Percentiles rank a stretch among this genome's conserved stretches.
Evolutionary conservation across 768 basidiomycete genomes (phyloP).

Genomic region (Boletellus emodensis): DNA sequence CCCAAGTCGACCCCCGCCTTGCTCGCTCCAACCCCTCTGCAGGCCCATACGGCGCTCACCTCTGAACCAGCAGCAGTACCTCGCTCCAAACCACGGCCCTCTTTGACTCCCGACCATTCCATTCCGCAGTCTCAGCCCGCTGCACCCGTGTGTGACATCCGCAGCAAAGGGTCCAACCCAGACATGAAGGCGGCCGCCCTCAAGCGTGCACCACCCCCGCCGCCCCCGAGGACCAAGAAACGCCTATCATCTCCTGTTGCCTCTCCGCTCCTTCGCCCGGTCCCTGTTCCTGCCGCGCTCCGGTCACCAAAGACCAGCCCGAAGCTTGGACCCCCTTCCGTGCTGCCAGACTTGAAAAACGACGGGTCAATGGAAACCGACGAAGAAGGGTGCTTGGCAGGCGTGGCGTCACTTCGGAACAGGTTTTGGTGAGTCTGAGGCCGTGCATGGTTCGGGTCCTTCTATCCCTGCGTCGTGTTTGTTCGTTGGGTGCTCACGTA

Average conservation of each 20-base stretch:
- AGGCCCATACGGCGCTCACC: conserved; percentile 14
- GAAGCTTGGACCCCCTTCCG: conserved; percentile 9
- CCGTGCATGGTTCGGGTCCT: neutral
- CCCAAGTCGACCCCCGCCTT: conserved; percentile 1
- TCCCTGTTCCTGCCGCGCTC: conserved; percentile 36
- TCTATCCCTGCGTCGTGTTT: neutral
- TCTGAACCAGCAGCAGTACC: conserved; percentile 34
- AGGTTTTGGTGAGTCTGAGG: conserved; percentile 50
- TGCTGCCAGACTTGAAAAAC: neutral
- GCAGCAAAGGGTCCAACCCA: conserved; percentile 49
- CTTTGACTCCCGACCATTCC: conserved; percentile 19
- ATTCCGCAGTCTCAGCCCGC: conserved; percentile 17
- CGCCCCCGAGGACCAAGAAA: conserved; percentile 36
- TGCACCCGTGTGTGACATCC: conserved; percentile 34
- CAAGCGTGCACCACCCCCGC: conserved; percentile 56
- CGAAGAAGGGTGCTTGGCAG: conserved; percentile 14
- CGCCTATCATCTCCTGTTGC: conserved; percentile 36
- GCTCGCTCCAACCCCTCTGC: conserved; percentile 5
- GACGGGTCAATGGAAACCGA: conserved; percentile 8
- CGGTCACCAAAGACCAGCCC: conserved; percentile 19
- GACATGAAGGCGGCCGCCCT: conserved; percentile 41
- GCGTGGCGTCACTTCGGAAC: conserved; percentile 42
- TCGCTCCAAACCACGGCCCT: conserved; percentile 40
- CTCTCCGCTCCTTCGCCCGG: conserved; percentile 53
- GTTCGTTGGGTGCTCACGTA: neutral